Evolutionary conservation across 768 basidiomycete species (phyloP).

Genomic region (Pleurotus djamor): DNA sequence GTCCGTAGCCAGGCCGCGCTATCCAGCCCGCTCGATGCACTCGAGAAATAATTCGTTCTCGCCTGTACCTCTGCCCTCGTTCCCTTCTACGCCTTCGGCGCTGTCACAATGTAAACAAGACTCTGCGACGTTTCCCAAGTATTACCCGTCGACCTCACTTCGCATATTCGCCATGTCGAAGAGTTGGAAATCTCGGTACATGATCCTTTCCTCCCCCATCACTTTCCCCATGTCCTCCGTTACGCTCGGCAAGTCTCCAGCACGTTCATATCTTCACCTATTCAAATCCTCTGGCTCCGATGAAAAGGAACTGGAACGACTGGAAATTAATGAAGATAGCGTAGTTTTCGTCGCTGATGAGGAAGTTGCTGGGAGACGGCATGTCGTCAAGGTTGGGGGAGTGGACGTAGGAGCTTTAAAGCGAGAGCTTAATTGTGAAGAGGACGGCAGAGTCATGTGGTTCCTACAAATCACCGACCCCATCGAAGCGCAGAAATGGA

Average conservation of each 20-base stretch:
- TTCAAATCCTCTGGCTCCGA: conserved; percentile 62
- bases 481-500: conserved; percentile 72
- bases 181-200: conserved; percentile 67
- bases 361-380: conserved; percentile 40
- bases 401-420: conserved; percentile 51
- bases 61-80: conserved; percentile 46
- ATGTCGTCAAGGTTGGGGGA: conserved; percentile 70
- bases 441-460: conserved; percentile 62
- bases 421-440: conserved; percentile 42
- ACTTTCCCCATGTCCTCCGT: conserved; percentile 31
- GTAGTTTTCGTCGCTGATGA: conserved; percentile 74
- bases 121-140: conserved; percentile 59
- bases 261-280: conserved; percentile 64
- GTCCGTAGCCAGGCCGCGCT: conserved; percentile 21
- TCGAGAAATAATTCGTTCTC: conserved; percentile 32
- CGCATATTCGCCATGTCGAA: conserved; percentile 72
- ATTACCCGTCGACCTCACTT: conserved; percentile 64
- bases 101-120: conserved; percentile 53
- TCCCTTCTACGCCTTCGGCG: conserved; percentile 55
- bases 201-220: conserved; percentile 55
- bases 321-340: conserved; percentile 75
- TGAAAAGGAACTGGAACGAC: conserved; percentile 69
- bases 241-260: conserved; percentile 20
- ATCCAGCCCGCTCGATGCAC: conserved; percentile 37
- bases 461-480: conserved; percentile 63